Base-by-base conservation (phyloP, 768 basidiomycete genomes). In the Fibroporia radiculosa region DNA sequence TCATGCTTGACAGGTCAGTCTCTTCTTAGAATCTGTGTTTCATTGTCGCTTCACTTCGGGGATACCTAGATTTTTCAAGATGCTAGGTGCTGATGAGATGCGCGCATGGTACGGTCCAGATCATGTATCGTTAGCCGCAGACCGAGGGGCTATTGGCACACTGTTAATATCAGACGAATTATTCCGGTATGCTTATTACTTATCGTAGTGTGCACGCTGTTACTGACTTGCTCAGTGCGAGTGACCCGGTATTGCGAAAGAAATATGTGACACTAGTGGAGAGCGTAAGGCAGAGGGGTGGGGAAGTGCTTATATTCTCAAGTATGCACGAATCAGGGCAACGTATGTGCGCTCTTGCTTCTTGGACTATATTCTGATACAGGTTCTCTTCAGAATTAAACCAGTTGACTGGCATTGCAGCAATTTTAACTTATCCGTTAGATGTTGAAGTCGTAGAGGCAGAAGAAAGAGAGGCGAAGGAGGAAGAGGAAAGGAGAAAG, bases 271-370 rank as follows among this genome's bases (percentile, higher is more conserved):
- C 66, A 36, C 71, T 98, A 27, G 92, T 95, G 1, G 95, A 99
- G 63, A 80, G 78, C 27, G 92, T 97, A 13, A 81, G 84, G 54
- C 74, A 80, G 36, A 89, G 86, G 52, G 91, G 93, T 20, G 95
- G 82, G 20, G 93, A 98, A 59, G 93, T 93, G 4, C 72, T 97
- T 16, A 93, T 97, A 52, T 99, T 98, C 64, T 98, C 95, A 3
- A 97, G 93, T 57, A 98, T 99, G 96, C 96, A 99, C 60, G 96
- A 99, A 66, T 91, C 89, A 18, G 96, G 96, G 12, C 93, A 97
- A 73, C 93, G 93, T 95, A 58, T 57, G 46, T 42, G 19, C 29
- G 23, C 13, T 18, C 28, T 23, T 28, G 34, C 12, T 48, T 29
- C 6, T 20, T 24, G 33, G 24, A 25, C 18, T 24, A 22, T 32